Evolutionary conservation across 495 filamentous ascomycete genomes (phyloP).

Genomic region (Parathielavia hyrcaniae): DNA sequence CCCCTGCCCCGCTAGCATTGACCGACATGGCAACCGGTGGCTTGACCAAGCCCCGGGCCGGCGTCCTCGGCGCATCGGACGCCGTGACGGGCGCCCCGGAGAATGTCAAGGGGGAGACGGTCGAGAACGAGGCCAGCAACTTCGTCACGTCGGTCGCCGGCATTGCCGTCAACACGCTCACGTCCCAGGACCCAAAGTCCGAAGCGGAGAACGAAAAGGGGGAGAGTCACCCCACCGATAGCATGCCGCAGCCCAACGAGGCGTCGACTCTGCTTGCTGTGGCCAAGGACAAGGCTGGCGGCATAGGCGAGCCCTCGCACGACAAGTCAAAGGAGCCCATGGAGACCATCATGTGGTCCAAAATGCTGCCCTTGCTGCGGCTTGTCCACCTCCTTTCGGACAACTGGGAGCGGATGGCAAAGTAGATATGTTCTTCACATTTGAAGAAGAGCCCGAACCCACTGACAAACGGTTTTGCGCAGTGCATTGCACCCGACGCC

Average conservation of each 20-base stretch:
- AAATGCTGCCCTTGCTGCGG: constrained; percentile 1
- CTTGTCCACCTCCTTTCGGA: background rate
- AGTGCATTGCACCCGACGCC: background rate
- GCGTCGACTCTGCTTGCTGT: background rate
- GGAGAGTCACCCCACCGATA: background rate
- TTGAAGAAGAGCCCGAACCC: background rate
- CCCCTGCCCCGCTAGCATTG: background rate
- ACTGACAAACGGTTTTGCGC: background rate
- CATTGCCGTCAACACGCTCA: background rate
- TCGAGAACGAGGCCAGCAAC: constrained; percentile 1
- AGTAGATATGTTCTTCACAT: background rate
- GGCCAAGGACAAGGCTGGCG: background rate
- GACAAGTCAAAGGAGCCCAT: background rate
- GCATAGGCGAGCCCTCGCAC: background rate
- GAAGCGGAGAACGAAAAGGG: background rate
- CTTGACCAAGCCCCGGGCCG: background rate
- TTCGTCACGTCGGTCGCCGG: background rate
- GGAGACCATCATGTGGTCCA: constrained; percentile 1
- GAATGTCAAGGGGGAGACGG: background rate
- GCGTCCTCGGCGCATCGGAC: background rate
- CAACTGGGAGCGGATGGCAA: background rate
- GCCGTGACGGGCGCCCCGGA: background rate
- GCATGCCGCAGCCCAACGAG: background rate
- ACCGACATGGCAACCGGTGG: background rate
- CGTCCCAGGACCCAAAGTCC: background rate